Conservation (phyloP, 805 yeast species). For the Phaffomyces antillensis region DNA sequence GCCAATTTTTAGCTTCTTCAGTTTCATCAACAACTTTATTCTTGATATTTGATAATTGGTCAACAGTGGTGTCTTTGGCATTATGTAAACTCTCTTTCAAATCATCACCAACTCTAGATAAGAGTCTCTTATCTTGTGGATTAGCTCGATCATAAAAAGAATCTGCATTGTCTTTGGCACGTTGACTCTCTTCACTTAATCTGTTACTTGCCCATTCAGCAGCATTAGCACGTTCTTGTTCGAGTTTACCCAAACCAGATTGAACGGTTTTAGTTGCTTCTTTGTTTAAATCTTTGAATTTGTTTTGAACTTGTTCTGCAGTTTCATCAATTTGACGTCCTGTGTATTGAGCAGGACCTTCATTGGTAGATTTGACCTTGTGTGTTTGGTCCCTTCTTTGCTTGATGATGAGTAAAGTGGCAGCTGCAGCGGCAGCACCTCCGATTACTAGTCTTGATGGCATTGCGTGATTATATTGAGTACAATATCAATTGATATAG, state of each 20-base stretch:
- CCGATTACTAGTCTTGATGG: constrained; percentile 15
- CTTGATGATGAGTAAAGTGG: constrained; percentile 17
- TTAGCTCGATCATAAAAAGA: background rate
- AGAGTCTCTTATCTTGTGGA: too few species aligned
- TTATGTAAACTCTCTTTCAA: constrained; percentile 10
- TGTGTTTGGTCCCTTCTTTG: background rate
- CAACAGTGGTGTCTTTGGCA: constrained; percentile 17
- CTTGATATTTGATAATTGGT: constrained; percentile 11
- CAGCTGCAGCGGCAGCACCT: constrained; percentile 21
- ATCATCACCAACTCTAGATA: background rate
- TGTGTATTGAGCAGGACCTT: constrained; percentile 16
- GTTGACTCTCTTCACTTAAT: constrained; percentile 10
- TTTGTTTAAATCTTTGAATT: constrained; percentile 10
- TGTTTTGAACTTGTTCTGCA: constrained; percentile 12
- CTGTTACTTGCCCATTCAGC: constrained; percentile 20
- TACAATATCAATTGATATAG: too few species aligned
- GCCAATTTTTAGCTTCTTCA: constrained; percentile 8
- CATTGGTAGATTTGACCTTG: background rate
- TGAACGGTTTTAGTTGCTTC: constrained; percentile 18
- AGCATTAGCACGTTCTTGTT: constrained; percentile 10
- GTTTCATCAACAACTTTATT: constrained; percentile 8
- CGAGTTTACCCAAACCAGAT: constrained; percentile 7
- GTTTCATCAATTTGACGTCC: constrained; percentile 23
- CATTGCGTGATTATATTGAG: background rate
- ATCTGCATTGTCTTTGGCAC: constrained; percentile 15